phyloP scores from a whole-genome alignment of 257 asterid genomes.

The Nemophila menziesii region DNA sequence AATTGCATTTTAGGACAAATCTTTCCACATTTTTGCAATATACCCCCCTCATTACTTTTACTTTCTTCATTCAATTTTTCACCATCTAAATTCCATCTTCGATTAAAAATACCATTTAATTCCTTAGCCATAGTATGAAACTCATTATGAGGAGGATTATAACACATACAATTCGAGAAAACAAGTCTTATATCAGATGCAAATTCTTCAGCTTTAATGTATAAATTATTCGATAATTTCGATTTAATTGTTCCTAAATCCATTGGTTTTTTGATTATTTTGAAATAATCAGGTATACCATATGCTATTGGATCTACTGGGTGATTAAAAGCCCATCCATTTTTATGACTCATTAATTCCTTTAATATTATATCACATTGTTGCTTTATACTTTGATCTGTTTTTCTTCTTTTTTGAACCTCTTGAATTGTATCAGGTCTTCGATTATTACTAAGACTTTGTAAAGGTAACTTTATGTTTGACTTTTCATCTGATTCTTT shows the following conservation, averaged over 20 bases:
- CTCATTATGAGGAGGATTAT: conserved; percentile 41
- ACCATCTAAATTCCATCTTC: too few relatives aligned
- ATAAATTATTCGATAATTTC: conserved; percentile 36
- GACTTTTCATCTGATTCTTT: conserved; percentile 14
- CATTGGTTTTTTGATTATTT: too few relatives aligned
- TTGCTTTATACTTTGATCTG: conserved; percentile 26
- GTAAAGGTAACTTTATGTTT: conserved; percentile 15
- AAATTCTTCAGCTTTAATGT: conserved; percentile 44
- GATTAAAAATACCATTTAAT: too few relatives aligned
- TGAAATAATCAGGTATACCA: too few relatives aligned
- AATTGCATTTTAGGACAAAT: too few relatives aligned
- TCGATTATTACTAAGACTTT: conserved; percentile 32
- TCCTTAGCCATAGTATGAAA: conserved; percentile 48
- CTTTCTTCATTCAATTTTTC: conserved; percentile 27
- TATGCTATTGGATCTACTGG: too few relatives aligned
- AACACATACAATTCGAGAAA: conserved; percentile 59
- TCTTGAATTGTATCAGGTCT: conserved; percentile 22
- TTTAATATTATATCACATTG: too few relatives aligned
- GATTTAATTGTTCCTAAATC: conserved; percentile 65
- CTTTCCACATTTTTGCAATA: too few relatives aligned
- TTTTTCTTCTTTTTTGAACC: conserved; percentile 36
- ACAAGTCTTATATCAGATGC: conserved; percentile 63
- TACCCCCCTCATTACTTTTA: conserved; percentile 18
- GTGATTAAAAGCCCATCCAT: too few relatives aligned
- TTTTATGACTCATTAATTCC: too few relatives aligned